phyloP scores from a whole-genome alignment of 352 stramenopile species.

The Hyaloperonospora brassicae region DNA sequence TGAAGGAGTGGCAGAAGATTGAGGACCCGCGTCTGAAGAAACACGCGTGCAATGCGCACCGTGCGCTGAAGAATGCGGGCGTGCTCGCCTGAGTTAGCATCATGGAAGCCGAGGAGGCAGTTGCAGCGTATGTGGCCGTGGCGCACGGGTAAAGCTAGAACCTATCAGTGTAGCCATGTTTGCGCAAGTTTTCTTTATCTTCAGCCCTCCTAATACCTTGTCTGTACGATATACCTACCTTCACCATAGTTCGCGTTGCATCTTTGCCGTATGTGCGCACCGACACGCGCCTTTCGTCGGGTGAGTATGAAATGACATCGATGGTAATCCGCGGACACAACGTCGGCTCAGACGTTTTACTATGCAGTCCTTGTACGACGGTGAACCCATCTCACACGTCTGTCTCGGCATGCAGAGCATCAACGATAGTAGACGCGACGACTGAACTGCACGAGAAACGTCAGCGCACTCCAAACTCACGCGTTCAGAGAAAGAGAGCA shows the following conservation, averaged over 20 bases:
- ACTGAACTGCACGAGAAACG: no score
- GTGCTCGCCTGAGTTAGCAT: conserved; percentile 54
- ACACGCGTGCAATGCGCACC: conserved; percentile 74
- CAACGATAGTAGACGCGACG: no score
- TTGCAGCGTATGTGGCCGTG: conserved; percentile 3
- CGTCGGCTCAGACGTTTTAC: no score
- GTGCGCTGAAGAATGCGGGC: conserved; percentile 65
- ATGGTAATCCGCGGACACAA: no score
- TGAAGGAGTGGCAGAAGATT: conserved; percentile 77
- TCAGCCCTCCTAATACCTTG: conserved; percentile 22
- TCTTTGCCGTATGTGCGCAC: conserved; percentile 4
- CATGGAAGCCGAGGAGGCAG: conserved; percentile 11
- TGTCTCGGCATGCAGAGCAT: no score
- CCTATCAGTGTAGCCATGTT: conserved; percentile 5
- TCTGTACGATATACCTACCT: conserved; percentile 36
- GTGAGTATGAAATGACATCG: no score
- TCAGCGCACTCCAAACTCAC: no score
- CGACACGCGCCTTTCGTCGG: no score
- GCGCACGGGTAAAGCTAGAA: conserved; percentile 11
- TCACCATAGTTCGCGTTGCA: conserved; percentile 13
- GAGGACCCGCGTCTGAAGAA: conserved; percentile 80
- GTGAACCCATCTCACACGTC: no score
- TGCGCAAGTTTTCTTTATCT: conserved; percentile 5
- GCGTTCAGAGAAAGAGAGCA: no score
- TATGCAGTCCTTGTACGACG: no score